Conservation (phyloP, 371 early-diverging fungal species). For the Batkoa obscura region DNA sequence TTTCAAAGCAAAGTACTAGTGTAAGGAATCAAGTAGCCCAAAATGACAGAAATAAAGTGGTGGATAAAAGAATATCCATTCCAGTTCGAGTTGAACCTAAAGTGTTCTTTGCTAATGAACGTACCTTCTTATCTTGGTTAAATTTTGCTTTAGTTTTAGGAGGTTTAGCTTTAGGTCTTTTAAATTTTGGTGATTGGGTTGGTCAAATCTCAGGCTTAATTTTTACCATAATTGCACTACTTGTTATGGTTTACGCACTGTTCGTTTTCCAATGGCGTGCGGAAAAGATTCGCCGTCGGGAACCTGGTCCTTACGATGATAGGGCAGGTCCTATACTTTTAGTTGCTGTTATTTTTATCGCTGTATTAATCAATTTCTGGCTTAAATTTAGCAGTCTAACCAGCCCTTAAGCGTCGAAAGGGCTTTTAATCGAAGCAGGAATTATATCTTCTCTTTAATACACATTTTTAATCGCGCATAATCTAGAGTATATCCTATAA, state of each 20-base stretch:
- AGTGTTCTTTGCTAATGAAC: constrained; percentile 85
- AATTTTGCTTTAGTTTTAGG: constrained; percentile 44
- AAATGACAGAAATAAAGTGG: constrained; percentile 8
- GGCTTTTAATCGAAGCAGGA: background rate
- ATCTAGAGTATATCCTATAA: background rate
- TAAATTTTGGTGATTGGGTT: constrained; percentile 59
- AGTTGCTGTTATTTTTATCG: constrained; percentile 64
- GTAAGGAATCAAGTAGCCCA: constrained; percentile 16
- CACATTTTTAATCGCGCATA: background rate
- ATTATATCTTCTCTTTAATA: no score
- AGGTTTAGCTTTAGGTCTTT: constrained; percentile 38
- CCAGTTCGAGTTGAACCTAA: constrained; percentile 87
- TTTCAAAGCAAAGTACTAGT: background rate
- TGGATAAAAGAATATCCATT: constrained; percentile 38
- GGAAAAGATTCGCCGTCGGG: constrained; percentile 40
- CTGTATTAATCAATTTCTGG: constrained; percentile 56
- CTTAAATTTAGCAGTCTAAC: background rate
- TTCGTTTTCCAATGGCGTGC: constrained; percentile 91
- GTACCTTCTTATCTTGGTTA: constrained; percentile 78
- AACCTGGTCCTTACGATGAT: constrained; percentile 58
- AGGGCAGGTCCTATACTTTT: constrained; percentile 67
- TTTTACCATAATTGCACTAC: constrained; percentile 57
- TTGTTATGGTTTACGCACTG: constrained; percentile 74
- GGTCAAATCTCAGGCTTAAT: constrained; percentile 52
- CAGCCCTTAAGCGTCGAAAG: background rate